Percentiles rank a stretch among this genome's conserved stretches.
Conservation (phyloP, 371 early-diverging fungal genomes). For the Mucor saturninus region DNA sequence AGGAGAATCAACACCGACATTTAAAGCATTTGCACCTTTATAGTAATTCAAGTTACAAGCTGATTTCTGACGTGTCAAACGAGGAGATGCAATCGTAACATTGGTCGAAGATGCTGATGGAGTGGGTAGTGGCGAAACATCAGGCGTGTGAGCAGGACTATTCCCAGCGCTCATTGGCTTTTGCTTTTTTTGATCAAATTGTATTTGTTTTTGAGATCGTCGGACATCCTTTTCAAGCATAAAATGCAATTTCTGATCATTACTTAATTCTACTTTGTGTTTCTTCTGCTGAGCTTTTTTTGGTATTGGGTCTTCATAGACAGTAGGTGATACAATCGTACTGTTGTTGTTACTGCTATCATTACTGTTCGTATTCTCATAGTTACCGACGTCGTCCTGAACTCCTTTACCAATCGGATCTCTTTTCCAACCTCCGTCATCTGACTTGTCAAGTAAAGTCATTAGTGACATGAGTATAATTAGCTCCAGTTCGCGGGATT, state of each 20-base stretch:
- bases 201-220: conserved; percentile 44
- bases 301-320: conserved; percentile 13
- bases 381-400: conserved; percentile 11
- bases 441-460: conserved; percentile 50
- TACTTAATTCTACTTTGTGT: conserved; percentile 28
- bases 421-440: conserved; percentile 39
- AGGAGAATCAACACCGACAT: not conserved
- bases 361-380: conserved; percentile 4
- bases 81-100: not conserved
- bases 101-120: conserved; percentile 25
- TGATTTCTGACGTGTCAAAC: conserved; percentile 13
- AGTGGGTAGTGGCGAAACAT: conserved; percentile 26
- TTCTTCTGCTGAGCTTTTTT: conserved; percentile 35
- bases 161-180: conserved; percentile 25
- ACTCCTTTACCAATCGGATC: conserved; percentile 24
- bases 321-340: not conserved
- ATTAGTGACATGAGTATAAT: conserved; percentile 39
- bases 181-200: conserved; percentile 13
- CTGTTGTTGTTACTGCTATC: not conserved
- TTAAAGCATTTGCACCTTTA: not conserved
- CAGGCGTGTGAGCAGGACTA: conserved; percentile 27
- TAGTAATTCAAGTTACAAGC: conserved; percentile 8
- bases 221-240: conserved; percentile 46
- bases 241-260: conserved; percentile 38
- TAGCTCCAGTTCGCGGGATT: conserved; percentile 34